These are phyloP conservation scores for Trichocladium uniseriatum DNA, from an alignment of 495 filamentous ascomycete genomes.

Conservation along the genomic window DNA sequence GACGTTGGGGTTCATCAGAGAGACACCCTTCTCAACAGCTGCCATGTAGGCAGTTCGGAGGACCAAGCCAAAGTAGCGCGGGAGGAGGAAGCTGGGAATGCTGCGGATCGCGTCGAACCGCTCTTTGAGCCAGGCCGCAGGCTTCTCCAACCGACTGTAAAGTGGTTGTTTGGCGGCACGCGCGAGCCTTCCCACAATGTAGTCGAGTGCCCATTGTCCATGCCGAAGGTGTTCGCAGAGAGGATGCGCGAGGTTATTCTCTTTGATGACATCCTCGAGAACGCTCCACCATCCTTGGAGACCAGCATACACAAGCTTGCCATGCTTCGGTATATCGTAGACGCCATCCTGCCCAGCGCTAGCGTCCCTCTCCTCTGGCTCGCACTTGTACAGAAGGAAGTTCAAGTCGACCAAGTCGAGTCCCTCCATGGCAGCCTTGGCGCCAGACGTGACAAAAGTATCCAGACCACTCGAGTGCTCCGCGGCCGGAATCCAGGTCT, in stretches of 20 bases:
- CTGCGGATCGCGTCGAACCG: constrained; percentile 75
- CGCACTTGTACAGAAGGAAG: constrained; percentile 82
- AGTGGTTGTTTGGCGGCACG: constrained; percentile 53
- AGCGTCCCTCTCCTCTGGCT: constrained; percentile 79
- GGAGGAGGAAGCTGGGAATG: constrained; percentile 81
- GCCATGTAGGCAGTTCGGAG: constrained; percentile 79
- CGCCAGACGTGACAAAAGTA: constrained; percentile 71
- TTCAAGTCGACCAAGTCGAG: constrained; percentile 77
- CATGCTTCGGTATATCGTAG: constrained; percentile 76
- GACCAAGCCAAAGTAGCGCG: constrained; percentile 86
- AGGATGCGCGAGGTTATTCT: constrained; percentile 89
- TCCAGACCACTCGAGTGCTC: constrained; percentile 75
- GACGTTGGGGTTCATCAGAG: constrained; percentile 68
- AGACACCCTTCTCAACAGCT: constrained; percentile 66
- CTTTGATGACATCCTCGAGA: constrained; percentile 69
- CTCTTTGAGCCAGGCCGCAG: constrained; percentile 68
- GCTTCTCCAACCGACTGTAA: constrained; percentile 49
- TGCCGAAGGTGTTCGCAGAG: constrained; percentile 86
- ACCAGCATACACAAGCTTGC: constrained; percentile 85
- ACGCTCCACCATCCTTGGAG: constrained; percentile 98
- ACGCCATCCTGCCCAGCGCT: constrained; percentile 74
- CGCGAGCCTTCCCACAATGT: constrained; percentile 69
- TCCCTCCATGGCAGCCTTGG: constrained; percentile 65
- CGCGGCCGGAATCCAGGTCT: constrained; percentile 84
- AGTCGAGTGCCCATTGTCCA: constrained; percentile 92